Percentiles rank a stretch among this genome's conserved stretches.
Conservation (phyloP, 1,284 basidiomycete species). For the Rhodofomes roseus region DNA sequence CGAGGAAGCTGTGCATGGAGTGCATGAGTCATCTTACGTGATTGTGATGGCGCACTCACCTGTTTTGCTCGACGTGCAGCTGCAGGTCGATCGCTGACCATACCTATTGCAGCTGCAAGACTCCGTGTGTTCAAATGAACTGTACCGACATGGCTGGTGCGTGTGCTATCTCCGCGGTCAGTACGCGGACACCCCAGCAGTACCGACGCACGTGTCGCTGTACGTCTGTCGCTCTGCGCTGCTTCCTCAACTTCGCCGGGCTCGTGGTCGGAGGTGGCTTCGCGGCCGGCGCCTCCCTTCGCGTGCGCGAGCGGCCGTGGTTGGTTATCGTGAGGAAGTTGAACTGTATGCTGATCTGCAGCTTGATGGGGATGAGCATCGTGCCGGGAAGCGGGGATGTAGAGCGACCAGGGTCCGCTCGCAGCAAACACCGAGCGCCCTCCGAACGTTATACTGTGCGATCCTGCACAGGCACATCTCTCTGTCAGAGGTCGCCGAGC, state of each 20-base stretch:
- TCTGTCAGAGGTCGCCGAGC: not conserved
- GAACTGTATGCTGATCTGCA: conserved; percentile 5
- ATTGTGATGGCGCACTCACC: not conserved
- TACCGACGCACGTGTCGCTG: not conserved
- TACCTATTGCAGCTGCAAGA: not conserved
- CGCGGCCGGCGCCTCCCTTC: not conserved
- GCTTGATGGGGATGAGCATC: conserved; percentile 5
- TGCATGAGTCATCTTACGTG: not conserved
- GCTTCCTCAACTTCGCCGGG: not conserved
- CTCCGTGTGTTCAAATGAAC: not conserved
- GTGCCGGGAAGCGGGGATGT: not conserved
- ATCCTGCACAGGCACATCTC: not conserved
- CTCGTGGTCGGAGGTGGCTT: not conserved
- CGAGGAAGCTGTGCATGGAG: not conserved
- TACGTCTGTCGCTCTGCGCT: not conserved
- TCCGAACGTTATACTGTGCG: not conserved
- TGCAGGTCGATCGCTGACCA: not conserved
- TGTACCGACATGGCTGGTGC: not conserved
- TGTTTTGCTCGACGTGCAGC: not conserved
- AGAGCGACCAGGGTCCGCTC: not conserved
- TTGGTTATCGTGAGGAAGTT: conserved; percentile 5
- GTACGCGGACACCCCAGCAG: not conserved
- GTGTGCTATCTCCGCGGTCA: not conserved
- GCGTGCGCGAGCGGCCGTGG: not conserved
- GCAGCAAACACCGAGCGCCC: not conserved